phyloP scores from a whole-genome alignment of 208 protist genomes.

The Balamuthia mandrillaris region DNA sequence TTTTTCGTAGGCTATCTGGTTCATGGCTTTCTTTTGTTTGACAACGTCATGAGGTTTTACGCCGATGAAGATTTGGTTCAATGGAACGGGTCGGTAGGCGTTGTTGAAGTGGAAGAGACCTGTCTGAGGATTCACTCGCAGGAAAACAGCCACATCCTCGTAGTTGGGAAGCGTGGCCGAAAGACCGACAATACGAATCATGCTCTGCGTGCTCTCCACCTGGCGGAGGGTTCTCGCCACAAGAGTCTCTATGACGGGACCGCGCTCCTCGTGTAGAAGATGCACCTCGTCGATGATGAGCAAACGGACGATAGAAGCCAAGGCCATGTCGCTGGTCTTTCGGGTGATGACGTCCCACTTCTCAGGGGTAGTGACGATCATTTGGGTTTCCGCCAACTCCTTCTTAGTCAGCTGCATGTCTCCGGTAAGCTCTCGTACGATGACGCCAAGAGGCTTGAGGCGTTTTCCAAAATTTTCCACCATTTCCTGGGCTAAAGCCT shows the following conservation, averaged over 20 bases:
- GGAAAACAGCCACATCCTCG: slow-evolving; percentile 94
- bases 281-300: slow-evolving; percentile 99
- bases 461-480: slow-evolving; percentile 89
- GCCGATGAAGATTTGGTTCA: slow-evolving; percentile 93
- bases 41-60: slow-evolving; percentile 71
- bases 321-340: slow-evolving; percentile 92
- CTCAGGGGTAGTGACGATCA: slow-evolving; percentile 98
- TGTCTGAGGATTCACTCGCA: slow-evolving; percentile 83
- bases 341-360: slow-evolving; percentile 99
- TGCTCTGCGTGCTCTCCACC: slow-evolving; percentile 84
- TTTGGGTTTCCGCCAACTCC: slow-evolving; percentile 92
- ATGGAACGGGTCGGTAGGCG: slow-evolving; percentile 93
- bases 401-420: slow-evolving; percentile 98
- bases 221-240: slow-evolving; percentile 93
- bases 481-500: slow-evolving; percentile 97
- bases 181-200: slow-evolving; percentile 90
- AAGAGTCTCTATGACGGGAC: slow-evolving; percentile 95
- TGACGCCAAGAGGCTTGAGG: slow-evolving; percentile 71
- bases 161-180: slow-evolving; percentile 99
- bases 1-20: slow-evolving; percentile 70
- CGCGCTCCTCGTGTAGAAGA: slow-evolving; percentile 96
- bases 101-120: slow-evolving; percentile 94
- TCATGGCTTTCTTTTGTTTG: slow-evolving; percentile 59
- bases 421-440: slow-evolving; percentile 91
- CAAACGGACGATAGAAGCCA: slow-evolving; percentile 84